Evolutionary conservation across 345 rosid genomes (phyloP), one percentile per base, ranked within the genome.

Genomic region (Syzygium oleosum): DNA sequence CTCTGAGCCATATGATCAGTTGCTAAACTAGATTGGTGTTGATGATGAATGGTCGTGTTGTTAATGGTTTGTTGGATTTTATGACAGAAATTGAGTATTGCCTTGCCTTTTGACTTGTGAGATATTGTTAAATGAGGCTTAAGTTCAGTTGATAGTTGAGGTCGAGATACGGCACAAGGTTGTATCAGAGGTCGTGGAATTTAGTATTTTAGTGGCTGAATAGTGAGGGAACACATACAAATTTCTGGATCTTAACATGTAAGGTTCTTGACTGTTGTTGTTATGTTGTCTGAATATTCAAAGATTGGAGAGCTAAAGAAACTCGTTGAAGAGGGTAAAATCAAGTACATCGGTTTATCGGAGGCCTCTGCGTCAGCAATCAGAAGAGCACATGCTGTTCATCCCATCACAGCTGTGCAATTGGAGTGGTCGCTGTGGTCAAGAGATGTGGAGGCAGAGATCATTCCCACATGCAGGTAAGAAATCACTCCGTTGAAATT

Each of bases 371-470:
- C 97, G 25, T 93, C 99, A 34, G 93, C 98, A 27, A 95, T 96
- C 86, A 93, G 95, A 90, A 88, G 98, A 85, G 99, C 98, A 34
- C 96, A 95, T 88, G 96, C 94, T 51, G 94, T 96, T 91, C 98
- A 96, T 77, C 98, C 98, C 0, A 89, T 96, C 52, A 95, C 94
- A 11, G 98, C 96, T 8, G 91, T 96, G 43, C 96, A 95, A 73
- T 87, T 94, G 55, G 99, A 95, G 87, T 96, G 98, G 99, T 96
- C 99, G 3, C 89, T 95, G 65, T 95, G 99, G 99, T 79, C 95
- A 2, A 92, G 99, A 90, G 98, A 95, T 88, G 96, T 92, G 51
- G 98, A 95, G 91, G 93, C 92, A 88, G 98, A 94, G 29, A 94
- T 95, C 68, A 84, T 94, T 87, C 93, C 95, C 4, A 89, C 90